Evolutionary conservation across 345 rosid genomes (phyloP).

Genomic region (Angophora floribunda): DNA sequence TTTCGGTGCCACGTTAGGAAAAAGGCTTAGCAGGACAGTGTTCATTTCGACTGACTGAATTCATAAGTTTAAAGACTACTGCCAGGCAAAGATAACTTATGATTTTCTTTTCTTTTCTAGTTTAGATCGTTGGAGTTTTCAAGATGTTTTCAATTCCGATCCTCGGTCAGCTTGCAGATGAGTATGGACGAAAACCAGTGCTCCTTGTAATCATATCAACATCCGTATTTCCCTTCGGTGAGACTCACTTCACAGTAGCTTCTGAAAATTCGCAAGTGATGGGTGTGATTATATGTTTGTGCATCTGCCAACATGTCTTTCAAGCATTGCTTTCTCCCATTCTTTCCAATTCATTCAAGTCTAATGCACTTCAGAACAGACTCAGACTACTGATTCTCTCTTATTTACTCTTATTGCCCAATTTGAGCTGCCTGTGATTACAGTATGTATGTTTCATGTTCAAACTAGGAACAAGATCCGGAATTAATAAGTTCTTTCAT

Average conservation of each 20-base stretch:
- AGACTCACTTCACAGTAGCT: not conserved
- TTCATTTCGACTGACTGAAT: not conserved
- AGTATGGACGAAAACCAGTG: slow-evolving; percentile 42
- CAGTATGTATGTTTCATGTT: not conserved
- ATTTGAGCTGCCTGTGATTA: not conserved
- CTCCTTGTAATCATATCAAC: slow-evolving; percentile 34
- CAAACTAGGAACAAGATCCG: not conserved
- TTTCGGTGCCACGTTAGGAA: not conserved
- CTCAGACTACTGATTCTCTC: not conserved
- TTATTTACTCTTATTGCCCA: not conserved
- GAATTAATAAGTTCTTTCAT: not conserved
- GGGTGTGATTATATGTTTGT: not conserved
- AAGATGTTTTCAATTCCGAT: slow-evolving; percentile 45
- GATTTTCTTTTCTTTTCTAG: not conserved
- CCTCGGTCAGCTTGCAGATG: slow-evolving; percentile 54
- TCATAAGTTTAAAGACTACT: not conserved
- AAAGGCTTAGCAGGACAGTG: not conserved
- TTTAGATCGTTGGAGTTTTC: slow-evolving; percentile 49
- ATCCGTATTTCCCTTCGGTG: slow-evolving; percentile 39
- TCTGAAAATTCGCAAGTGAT: not conserved
- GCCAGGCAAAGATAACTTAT: not conserved
- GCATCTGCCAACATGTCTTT: not conserved
- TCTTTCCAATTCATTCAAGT: not conserved
- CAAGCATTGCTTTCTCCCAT: not conserved
- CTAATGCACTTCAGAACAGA: not conserved